A percentile compares a stretch with the other conserved stretches of the same genome.
Evolutionary conservation across 345 rosid species (phyloP).

Genomic region (Mallotus nudiflorus): DNA sequence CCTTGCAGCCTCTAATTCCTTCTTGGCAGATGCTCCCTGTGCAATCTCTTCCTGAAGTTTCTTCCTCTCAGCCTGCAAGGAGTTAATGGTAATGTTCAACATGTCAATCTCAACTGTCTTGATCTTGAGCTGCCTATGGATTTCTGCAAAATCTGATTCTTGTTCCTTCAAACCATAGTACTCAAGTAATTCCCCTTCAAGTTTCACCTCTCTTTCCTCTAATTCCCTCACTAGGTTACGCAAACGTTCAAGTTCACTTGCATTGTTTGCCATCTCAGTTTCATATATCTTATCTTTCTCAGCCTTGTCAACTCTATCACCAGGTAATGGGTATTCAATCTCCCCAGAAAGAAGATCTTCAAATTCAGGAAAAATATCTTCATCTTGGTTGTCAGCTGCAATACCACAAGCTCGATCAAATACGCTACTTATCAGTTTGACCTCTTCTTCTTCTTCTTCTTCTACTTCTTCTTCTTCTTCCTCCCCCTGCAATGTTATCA

Average conservation of each 20-base stretch:
- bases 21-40: constrained; percentile 45
- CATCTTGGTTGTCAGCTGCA: constrained; percentile 49
- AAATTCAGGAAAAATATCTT: constrained; percentile 71
- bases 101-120: constrained; percentile 92
- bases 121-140: constrained; percentile 90
- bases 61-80: constrained; percentile 81
- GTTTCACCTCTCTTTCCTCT: constrained; percentile 93
- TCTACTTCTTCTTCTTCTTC: constrained; percentile 73
- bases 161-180: constrained; percentile 93
- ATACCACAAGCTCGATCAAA: constrained; percentile 48
- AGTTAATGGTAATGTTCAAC: constrained; percentile 82
- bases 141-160: constrained; percentile 66
- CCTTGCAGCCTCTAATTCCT: constrained; percentile 79
- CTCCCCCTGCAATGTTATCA: constrained; percentile 43
- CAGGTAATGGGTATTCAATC: constrained; percentile 67
- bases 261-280: constrained; percentile 71
- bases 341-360: constrained; percentile 80
- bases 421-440: constrained; percentile 85
- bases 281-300: constrained; percentile 62
- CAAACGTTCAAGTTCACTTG: constrained; percentile 70
- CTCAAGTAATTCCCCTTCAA: constrained; percentile 90
- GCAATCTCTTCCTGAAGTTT: constrained; percentile 83
- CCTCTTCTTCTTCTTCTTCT: constrained; percentile 81
- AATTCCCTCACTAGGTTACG: constrained; percentile 68
- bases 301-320: constrained; percentile 46